Percentiles rank a stretch among this genome's conserved stretches.
Conservation (phyloP, 805 yeast genomes). For the Babjeviella inositovora region DNA sequence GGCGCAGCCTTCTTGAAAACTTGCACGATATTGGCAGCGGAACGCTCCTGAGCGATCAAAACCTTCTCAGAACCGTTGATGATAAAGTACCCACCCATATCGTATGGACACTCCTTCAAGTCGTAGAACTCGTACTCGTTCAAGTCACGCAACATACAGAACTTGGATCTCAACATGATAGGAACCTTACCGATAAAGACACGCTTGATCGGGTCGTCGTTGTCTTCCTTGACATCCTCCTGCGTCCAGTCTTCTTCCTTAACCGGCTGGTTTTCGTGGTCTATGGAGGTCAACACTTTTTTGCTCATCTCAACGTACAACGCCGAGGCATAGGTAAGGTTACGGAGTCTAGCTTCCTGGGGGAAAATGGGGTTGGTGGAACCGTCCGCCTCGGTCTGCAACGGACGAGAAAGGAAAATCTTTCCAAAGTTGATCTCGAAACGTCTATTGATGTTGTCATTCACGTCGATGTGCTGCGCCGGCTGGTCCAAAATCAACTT, state of each 20-base stretch:
- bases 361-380: constrained; percentile 98
- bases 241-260: constrained; percentile 45
- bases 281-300: constrained; percentile 71
- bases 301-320: constrained; percentile 92
- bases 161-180: constrained; percentile 92
- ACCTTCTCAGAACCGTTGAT: constrained; percentile 98
- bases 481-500: constrained; percentile 92
- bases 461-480: constrained; percentile 89
- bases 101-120: constrained; percentile 96
- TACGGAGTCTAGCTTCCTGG: constrained; percentile 94
- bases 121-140: constrained; percentile 90
- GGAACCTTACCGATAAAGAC: constrained; percentile 96
- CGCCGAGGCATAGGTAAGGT: constrained; percentile 91
- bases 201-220: constrained; percentile 47
- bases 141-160: constrained; percentile 81
- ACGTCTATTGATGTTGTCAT: constrained; percentile 79
- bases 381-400: constrained; percentile 99
- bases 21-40: constrained; percentile 97
- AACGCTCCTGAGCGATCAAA: constrained; percentile 94
- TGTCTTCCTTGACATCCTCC: constrained; percentile 43
- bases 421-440: constrained; percentile 97
- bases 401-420: constrained; percentile 89
- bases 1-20: constrained; percentile 97
- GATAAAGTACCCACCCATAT: constrained; percentile 98
- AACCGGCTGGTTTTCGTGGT: constrained; percentile 37